Percentiles rank a stretch among this genome's conserved stretches.
phyloP scores from a whole-genome alignment of 2,329 filamentous ascomycete genomes.

The Akanthomyces dipterigenus region DNA sequence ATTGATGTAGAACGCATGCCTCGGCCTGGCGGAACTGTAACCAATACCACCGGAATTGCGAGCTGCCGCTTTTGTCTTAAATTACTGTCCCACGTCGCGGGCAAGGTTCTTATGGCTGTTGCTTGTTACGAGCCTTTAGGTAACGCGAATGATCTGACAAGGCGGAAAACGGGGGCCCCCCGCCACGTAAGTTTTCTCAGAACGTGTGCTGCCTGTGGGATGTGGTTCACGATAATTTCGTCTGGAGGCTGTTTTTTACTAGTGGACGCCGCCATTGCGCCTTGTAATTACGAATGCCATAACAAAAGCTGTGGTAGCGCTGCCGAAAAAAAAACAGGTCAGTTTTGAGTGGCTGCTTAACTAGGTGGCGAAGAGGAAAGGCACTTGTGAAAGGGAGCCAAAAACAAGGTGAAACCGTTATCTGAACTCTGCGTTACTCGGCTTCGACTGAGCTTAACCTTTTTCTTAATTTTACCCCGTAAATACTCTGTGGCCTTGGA shows the following conservation, averaged over 20 bases:
- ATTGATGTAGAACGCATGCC: neutral
- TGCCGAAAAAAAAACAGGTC: neutral
- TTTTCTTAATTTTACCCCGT: neutral
- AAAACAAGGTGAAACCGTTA: neutral
- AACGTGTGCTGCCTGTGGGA: neutral
- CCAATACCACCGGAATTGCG: neutral
- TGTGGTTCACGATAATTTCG: conserved; percentile 1
- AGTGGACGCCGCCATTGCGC: neutral
- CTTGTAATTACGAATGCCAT: neutral
- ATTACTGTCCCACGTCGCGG: neutral
- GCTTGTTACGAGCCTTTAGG: neutral
- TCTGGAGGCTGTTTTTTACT: neutral
- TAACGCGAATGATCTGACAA: conserved; percentile 6
- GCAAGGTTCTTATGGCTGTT: neutral
- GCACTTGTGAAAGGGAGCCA: neutral
- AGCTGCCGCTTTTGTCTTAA: neutral
- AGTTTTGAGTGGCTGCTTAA: too few relatives aligned
- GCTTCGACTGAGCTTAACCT: neutral
- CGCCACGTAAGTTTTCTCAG: neutral
- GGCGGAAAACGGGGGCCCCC: neutral
- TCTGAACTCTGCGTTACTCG: neutral
- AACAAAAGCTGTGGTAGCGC: neutral
- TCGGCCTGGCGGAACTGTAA: neutral
- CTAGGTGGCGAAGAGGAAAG: too few relatives aligned
- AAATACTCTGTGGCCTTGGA: neutral